These are phyloP conservation scores for Citrus glauca DNA, from an alignment of 345 rosid genomes.

Conservation along the genomic window DNA sequence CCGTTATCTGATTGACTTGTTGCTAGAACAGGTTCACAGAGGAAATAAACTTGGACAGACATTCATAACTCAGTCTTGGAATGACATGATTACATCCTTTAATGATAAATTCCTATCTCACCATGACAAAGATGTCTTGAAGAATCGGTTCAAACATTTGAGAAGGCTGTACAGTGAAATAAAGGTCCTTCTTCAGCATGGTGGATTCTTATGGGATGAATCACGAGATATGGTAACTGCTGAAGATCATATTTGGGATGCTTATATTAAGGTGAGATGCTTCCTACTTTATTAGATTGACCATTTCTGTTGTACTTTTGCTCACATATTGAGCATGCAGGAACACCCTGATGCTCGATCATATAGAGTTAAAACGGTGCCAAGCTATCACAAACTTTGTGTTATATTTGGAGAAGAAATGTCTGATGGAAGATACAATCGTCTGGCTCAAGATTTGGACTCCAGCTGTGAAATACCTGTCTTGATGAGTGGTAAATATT, in stretches of 20 bases:
- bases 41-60: constrained; percentile 86
- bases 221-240: constrained; percentile 71
- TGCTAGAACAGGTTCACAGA: constrained; percentile 63
- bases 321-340: constrained; percentile 39
- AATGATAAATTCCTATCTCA: constrained; percentile 58
- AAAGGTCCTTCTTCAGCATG: constrained; percentile 58
- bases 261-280: constrained; percentile 54
- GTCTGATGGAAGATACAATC: constrained; percentile 61
- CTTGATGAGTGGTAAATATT: constrained; percentile 46
- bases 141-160: constrained; percentile 80
- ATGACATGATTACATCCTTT: constrained; percentile 55
- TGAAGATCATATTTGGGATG: constrained; percentile 67
- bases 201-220: constrained; percentile 82
- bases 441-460: constrained; percentile 50
- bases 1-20: constrained; percentile 64
- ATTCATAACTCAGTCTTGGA: constrained; percentile 77
- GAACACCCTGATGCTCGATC: constrained; percentile 85
- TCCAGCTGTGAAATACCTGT: constrained; percentile 29
- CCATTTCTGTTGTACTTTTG: constrained; percentile 11
- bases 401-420: constrained; percentile 69
- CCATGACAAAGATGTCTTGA: constrained; percentile 70
- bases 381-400: constrained; percentile 64
- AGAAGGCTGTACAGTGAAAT: constrained; percentile 74
- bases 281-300: constrained; percentile 13
- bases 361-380: constrained; percentile 77